Evolutionary conservation across 2,329 filamentous ascomycete species (phyloP), one percentile per base, ranked within the genome.

Genomic region (Aureobasidium sp.): DNA sequence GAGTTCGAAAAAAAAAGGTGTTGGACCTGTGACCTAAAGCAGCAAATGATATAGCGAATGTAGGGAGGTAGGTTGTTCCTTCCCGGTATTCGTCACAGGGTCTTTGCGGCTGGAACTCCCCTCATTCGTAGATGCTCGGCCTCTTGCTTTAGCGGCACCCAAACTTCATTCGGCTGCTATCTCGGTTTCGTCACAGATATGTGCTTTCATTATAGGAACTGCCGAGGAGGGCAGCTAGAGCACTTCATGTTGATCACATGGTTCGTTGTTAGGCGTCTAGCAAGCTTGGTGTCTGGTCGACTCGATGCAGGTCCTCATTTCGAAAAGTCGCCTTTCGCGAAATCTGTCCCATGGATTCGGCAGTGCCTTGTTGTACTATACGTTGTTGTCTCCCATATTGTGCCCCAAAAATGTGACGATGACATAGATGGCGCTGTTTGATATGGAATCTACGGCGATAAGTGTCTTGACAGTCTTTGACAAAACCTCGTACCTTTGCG

Each of bases 21-120:
- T n/a, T n/a, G n/a, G n/a, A 51, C 48, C 48, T 40, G 14, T 51
- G 6, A n/a, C 48, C 48, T 16, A 25, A 51, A 51, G 19, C 37
- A 41, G 48, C 24, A 41, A 51, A 51, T 32, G 48, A 24, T 39
- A 30, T 11, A 50, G 45, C 35, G 30, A 39, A 50, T 25, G 30
- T 30, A 11, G 12, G 6, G 39, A 17, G 32, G 30, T 48, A 4
- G 30, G 30, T 35, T 48, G 30, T 7, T 37, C n/a, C 44, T 37
- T 35, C 22, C n/a, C 14, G 21, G 21, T 37, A 48, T 17, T 19
- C 30, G 44, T 48, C 21, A 35, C 32, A 48, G 29, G 44, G 44
- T 48, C 44, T 37, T n/a, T 37, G 30, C n/a, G 32, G 21, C 44
- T 7, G 32, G 32, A 11, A n/a, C n/a, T 21, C 16, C 21, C 27